Conservation (phyloP, 108 stramenopile genomes). For the Stephanodiscus minutulus region DNA sequence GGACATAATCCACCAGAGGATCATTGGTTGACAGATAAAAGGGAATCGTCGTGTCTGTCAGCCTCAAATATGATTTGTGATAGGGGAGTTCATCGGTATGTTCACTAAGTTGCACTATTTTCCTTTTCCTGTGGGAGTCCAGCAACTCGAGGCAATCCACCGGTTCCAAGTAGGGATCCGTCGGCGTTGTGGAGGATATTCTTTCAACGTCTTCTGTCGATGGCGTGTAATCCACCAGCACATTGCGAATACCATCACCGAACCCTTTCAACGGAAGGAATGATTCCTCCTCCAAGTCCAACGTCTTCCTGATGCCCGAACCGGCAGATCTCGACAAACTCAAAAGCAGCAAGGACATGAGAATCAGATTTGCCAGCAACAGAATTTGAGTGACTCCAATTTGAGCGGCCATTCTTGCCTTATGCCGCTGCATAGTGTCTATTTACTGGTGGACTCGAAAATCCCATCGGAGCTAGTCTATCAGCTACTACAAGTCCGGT, state of each 20-base stretch:
- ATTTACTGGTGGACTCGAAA: too few species aligned
- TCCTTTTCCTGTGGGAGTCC: conserved; percentile 11
- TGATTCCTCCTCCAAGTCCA: not conserved
- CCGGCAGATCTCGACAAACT: not conserved
- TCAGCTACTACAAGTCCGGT: too few species aligned
- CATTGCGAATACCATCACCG: not conserved
- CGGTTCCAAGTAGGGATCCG: conserved; percentile 9
- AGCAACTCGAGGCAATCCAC: conserved; percentile 11
- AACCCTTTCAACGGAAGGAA: not conserved
- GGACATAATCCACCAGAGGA: conserved; percentile 20
- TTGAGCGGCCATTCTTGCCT: too few species aligned
- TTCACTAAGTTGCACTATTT: conserved; percentile 16
- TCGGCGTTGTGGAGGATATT: not conserved
- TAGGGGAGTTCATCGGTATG: conserved; percentile 15
- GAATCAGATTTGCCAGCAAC: not conserved
- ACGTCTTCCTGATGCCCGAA: not conserved
- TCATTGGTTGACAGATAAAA: conserved; percentile 40
- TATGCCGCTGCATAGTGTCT: too few species aligned
- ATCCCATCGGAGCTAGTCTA: too few species aligned
- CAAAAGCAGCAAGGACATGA: not conserved
- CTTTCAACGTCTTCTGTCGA: not conserved
- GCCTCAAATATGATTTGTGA: conserved; percentile 28
- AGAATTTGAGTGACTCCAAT: not conserved
- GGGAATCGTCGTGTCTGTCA: conserved; percentile 19
- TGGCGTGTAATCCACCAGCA: too few species aligned